A percentile compares a stretch with the other conserved stretches of the same genome.
Evolutionary conservation across 2,329 filamentous ascomycete genomes (phyloP).

Genomic region (Colletotrichum phormii): DNA sequence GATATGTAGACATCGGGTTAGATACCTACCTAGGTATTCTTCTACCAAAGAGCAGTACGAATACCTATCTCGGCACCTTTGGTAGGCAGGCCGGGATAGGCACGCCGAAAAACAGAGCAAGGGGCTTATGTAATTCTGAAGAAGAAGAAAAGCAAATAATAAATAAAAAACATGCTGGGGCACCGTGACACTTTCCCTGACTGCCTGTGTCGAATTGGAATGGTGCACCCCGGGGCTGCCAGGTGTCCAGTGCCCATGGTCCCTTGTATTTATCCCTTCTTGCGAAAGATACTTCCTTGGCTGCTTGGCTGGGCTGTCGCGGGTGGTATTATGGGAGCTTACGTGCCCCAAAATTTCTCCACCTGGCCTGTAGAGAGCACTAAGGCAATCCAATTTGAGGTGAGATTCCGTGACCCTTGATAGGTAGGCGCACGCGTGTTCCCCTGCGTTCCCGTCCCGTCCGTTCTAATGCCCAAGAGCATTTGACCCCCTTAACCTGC

Average conservation of each 20-base stretch:
- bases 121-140: no score
- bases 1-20: no score
- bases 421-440: constrained; percentile 36
- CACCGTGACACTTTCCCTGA: no score
- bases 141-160: no score
- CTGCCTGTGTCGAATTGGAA: neutral
- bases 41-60: no score
- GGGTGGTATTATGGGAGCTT: neutral
- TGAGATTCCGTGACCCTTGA: constrained; percentile 26
- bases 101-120: no score
- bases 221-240: neutral
- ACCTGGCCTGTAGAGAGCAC: constrained; percentile 7
- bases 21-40: no score
- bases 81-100: no score
- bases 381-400: constrained; percentile 18
- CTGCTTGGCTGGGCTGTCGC: neutral
- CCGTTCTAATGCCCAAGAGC: constrained; percentile 11
- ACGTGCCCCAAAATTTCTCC: constrained; percentile 8
- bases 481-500: constrained; percentile 23
- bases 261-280: constrained; percentile 13
- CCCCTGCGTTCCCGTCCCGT: constrained; percentile 30
- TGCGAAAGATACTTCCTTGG: neutral
- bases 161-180: no score
- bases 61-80: no score
- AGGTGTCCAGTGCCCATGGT: neutral